Evolutionary conservation across 139 green algal species (phyloP).

Genomic region (Diplosphaera chodatii): DNA sequence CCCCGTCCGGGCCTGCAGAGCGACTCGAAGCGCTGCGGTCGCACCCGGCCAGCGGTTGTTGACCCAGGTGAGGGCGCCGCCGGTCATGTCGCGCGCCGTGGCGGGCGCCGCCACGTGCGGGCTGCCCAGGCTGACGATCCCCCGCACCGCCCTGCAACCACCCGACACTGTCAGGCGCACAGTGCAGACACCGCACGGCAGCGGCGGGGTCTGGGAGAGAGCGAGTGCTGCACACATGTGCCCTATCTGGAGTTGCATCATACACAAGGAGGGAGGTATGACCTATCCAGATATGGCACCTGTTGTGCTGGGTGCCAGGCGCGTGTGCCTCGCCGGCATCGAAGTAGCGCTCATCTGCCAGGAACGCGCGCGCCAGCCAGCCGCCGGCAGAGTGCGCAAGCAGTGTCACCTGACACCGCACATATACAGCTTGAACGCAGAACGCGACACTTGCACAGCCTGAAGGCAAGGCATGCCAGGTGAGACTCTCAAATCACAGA

Average conservation of each 20-base stretch:
- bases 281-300: neutral
- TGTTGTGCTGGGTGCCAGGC: neutral
- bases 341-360: constrained; percentile 29
- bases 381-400: constrained; percentile 61
- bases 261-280: neutral
- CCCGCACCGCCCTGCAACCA: constrained; percentile 16
- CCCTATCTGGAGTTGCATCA: neutral
- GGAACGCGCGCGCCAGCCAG: constrained; percentile 58
- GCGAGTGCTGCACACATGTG: neutral
- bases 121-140: constrained; percentile 56
- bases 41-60: constrained; percentile 49
- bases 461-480: too few species aligned
- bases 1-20: too few species aligned
- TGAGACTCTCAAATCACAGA: too few species aligned
- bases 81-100: constrained; percentile 41
- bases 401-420: constrained; percentile 36
- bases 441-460: too few species aligned
- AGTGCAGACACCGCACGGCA: too few species aligned
- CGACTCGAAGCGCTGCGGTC: too few species aligned
- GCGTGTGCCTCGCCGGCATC: neutral
- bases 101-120: constrained; percentile 43
- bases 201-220: too few species aligned
- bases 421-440: too few species aligned
- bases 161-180: too few species aligned
- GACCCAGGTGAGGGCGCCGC: constrained; percentile 58